Evolutionary conservation across 208 protist genomes (phyloP).

Genomic region (Crithidia brevicula): DNA sequence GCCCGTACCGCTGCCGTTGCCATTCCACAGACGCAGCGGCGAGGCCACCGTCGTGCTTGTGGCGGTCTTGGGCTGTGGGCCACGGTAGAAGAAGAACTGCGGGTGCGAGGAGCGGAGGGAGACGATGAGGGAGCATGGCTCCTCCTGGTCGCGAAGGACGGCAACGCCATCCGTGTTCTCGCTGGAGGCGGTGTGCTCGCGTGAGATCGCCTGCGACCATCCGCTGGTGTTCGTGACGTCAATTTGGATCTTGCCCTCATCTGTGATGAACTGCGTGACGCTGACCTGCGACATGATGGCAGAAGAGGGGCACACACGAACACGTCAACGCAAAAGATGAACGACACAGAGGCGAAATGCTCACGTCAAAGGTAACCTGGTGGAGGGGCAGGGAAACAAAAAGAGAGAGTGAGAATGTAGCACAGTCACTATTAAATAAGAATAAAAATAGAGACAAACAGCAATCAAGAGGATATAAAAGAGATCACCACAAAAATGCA

Average conservation of each 20-base stretch:
- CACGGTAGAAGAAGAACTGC: slow-evolving; percentile 50
- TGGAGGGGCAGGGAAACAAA: too few species aligned
- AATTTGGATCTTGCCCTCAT: slow-evolving; percentile 38
- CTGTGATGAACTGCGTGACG: slow-evolving; percentile 36
- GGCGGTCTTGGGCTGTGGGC: neutral
- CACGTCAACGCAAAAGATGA: too few species aligned
- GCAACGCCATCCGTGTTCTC: neutral
- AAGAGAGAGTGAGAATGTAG: too few species aligned
- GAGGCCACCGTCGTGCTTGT: slow-evolving; percentile 4
- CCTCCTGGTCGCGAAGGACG: slow-evolving; percentile 21
- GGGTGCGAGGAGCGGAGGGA: slow-evolving; percentile 73
- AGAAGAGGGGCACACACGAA: neutral
- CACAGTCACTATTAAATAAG: too few species aligned
- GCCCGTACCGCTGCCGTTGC: neutral
- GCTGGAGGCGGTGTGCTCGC: neutral
- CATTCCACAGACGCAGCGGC: slow-evolving; percentile 1
- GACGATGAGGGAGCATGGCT: slow-evolving; percentile 61
- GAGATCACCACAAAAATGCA: too few species aligned
- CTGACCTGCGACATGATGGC: slow-evolving; percentile 36
- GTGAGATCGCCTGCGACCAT: neutral
- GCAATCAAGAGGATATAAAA: too few species aligned
- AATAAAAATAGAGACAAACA: too few species aligned
- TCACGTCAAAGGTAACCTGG: too few species aligned
- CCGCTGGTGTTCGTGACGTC: slow-evolving; percentile 42
- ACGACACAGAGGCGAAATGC: too few species aligned